Evolutionary conservation across 371 early-diverging fungal species (phyloP).

Genomic region (Mortierella sp.): DNA sequence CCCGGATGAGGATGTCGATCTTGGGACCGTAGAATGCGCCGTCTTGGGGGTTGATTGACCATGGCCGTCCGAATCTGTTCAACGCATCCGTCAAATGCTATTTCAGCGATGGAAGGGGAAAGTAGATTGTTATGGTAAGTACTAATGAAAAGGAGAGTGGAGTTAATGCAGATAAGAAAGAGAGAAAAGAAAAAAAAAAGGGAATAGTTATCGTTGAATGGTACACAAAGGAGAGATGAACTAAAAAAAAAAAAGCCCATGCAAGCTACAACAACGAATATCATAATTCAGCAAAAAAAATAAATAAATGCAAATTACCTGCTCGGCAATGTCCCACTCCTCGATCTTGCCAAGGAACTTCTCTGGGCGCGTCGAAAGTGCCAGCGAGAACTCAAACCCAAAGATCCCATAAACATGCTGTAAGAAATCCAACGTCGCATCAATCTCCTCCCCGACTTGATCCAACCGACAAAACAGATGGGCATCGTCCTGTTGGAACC

Average conservation of each 20-base stretch:
- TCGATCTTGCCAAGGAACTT: conserved; percentile 90
- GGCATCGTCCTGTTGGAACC: conserved; percentile 99
- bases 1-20: conserved; percentile 97
- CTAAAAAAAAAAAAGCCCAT: no score
- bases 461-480: conserved; percentile 97
- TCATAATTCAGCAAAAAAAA: neutral
- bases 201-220: no score
- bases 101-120: no score
- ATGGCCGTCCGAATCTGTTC: conserved; percentile 79
- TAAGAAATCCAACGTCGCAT: conserved; percentile 86
- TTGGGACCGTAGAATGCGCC: conserved; percentile 99
- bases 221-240: no score
- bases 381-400: conserved; percentile 87
- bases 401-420: conserved; percentile 90
- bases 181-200: no score
- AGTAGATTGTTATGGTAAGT: neutral
- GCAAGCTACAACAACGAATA: no score
- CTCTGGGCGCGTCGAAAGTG: conserved; percentile 97
- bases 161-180: no score
- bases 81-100: conserved; percentile 80
- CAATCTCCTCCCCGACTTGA: conserved; percentile 88
- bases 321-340: conserved; percentile 97
- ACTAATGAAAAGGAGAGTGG: no score
- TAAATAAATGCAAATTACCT: conserved; percentile 46
- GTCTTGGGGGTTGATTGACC: conserved; percentile 97